Base-by-base conservation (phyloP, 352 stramenopile species). In the Pseudoperonospora humuli region DNA sequence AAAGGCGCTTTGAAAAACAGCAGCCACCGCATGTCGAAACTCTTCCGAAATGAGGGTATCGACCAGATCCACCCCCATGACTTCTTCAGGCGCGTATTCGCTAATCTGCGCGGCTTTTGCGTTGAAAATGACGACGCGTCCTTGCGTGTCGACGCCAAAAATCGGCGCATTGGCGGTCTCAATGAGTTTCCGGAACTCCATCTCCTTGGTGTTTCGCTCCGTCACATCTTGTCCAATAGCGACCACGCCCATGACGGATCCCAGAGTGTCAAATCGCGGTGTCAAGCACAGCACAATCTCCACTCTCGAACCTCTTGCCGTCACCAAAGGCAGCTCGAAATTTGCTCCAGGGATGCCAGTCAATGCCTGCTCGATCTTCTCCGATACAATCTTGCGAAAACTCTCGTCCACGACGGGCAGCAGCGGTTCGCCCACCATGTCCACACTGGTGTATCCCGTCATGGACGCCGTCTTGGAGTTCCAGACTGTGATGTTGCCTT, bases 131-230 rank as follows among this genome's bases (percentile, higher is more conserved):
- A 78, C 68, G 7, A 80, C 51, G 8, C 57, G 39, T 2, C 68
- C 66, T 32, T 74, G 26, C 0, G 60, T 70, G 37, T 84, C 71
- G 0, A 83, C 59, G 10, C 83, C 85, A 40, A 96, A 93, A 41
- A 95, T 95, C 7, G 84, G 80, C 13, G 80, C 76, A 50, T 96
- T 95, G 1, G 85, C 83, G 13, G 72, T 94, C 31, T 96, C 85
- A 33, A 96, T 92, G 11, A 95, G 57, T 19, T 80, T 77, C 4
- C 52, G 55, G 54, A 83, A 83, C 60, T 83, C 73, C 59, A 75
- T 74, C 49, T 85, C 71, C 56, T 85, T 80, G 13, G 73, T 75
- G 40, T 81, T 83, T 21, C 66, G 59, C 39, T 82, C 67, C n/a
- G 70, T 83, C 18, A 85, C 64, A 35, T 79, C 69, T 26, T 82